Conservation (phyloP, 139 green algal genomes). For the Spirogloea muscicola region DNA sequence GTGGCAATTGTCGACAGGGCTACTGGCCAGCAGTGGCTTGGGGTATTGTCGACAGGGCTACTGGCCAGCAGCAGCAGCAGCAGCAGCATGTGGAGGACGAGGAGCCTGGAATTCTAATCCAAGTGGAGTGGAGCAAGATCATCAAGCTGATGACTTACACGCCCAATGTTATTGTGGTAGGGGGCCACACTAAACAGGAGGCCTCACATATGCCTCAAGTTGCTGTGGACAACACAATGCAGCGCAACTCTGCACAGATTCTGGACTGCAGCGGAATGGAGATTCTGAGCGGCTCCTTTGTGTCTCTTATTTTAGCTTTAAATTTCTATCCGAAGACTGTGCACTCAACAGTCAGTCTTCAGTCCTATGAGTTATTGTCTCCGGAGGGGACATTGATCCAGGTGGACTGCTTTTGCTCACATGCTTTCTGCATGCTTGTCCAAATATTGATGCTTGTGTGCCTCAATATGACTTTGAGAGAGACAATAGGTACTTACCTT, state of each 20-base stretch:
- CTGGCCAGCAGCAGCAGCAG: too few species aligned
- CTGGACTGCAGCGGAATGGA: constrained; percentile 32
- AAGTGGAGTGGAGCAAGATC: constrained; percentile 69
- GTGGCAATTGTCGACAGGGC: constrained; percentile 35
- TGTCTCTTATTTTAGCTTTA: constrained; percentile 48
- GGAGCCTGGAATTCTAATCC: too few species aligned
- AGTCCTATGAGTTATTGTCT: constrained; percentile 52
- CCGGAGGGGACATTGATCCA: constrained; percentile 64
- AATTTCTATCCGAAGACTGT: constrained; percentile 56
- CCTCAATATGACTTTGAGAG: neutral
- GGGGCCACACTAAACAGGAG: constrained; percentile 51
- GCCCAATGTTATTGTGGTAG: constrained; percentile 53
- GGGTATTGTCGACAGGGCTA: too few species aligned
- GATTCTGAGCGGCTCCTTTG: constrained; percentile 31
- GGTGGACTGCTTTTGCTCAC: constrained; percentile 40
- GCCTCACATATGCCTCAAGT: constrained; percentile 50
- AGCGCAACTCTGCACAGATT: constrained; percentile 42
- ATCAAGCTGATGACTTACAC: constrained; percentile 63
- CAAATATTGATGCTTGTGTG: neutral
- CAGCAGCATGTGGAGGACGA: too few species aligned
- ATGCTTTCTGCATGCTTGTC: neutral
- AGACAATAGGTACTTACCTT: neutral
- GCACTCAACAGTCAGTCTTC: constrained; percentile 54
- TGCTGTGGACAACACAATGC: constrained; percentile 24
- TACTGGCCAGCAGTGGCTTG: too few species aligned